Evolutionary conservation across 2,329 filamentous ascomycete species (phyloP), one percentile per base, ranked within the genome.

Genomic region (Aspergillus texensis): DNA sequence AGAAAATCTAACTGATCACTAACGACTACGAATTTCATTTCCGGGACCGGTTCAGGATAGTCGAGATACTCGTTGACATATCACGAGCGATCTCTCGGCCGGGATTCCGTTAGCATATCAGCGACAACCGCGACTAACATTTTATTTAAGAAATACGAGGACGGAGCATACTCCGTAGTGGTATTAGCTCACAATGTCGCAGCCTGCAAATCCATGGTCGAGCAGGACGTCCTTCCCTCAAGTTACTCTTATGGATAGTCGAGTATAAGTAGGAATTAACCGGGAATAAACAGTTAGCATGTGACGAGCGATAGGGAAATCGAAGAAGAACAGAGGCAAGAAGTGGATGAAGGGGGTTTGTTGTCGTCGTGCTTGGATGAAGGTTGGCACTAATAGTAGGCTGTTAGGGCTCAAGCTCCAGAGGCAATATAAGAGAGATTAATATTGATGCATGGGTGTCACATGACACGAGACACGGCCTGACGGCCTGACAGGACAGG

Each of bases 1-100:
- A 19, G 39, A 41, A 1, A 4, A 2, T 8, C 9, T n/a, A 41
- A n/a, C 0, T 0, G 6, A n/a, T n/a, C 6, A n/a, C 16, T 2
- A 8, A n/a, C 6, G 39, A 4, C 39, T 9, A 0, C 16, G 16
- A 1, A 3, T 16, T 3, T 36, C 34, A 36, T 36, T 36, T 41
- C 6, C 8, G 3, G 6, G 39, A 2, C 39, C 8, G 39, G 39
- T n/a, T 41, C 39, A n/a, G 16, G 16, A 9, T 9, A n/a, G 39
- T 41, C 19, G 6, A 41, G 14, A 41, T 19, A n/a, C 16, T 41
- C 19, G 4, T 41, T 14, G 39, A 41, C 39, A 41, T n/a, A n/a
- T n/a, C 16, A n/a, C 6, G 39, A n/a, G 39, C 6, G 16, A n/a
- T 4, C 16, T 41, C 39, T 41, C 39, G 39, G 39, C 39, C 39